Conservation (phyloP, 345 rosid genomes). For the Linum trigynum region DNA sequence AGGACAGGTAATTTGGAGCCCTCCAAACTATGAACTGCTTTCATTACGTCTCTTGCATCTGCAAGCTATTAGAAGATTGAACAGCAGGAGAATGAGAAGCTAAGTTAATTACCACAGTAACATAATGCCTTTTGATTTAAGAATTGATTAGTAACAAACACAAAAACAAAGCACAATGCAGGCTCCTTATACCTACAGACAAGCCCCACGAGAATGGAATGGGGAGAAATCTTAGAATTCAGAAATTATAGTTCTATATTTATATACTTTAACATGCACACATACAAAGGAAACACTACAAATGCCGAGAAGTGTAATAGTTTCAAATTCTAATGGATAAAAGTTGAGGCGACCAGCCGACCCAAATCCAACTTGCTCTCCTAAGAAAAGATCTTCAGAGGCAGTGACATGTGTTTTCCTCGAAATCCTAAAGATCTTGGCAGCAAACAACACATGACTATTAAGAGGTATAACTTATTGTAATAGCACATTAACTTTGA, state of each 20-base stretch:
- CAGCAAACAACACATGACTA: neutral
- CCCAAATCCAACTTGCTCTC: neutral
- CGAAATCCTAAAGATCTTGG: neutral
- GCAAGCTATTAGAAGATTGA: conserved; percentile 30
- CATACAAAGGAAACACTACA: neutral
- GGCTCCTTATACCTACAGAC: neutral
- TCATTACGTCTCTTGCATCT: conserved; percentile 70
- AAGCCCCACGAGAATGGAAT: neutral
- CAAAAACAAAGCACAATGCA: neutral
- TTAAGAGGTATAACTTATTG: neutral
- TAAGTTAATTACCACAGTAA: neutral
- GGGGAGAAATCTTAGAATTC: neutral
- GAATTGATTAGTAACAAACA: neutral
- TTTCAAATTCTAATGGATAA: neutral
- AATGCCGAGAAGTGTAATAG: neutral
- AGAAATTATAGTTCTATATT: neutral
- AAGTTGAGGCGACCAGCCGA: neutral
- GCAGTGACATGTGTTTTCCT: neutral
- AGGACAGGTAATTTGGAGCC: conserved; percentile 53
- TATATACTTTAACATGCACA: too few species aligned
- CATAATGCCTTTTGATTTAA: neutral
- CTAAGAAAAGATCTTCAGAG: neutral
- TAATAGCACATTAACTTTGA: neutral
- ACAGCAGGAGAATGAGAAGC: neutral
- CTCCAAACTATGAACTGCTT: conserved; percentile 33